Conservation (phyloP, 129 eudicot species). For the Lactuca saligna region DNA sequence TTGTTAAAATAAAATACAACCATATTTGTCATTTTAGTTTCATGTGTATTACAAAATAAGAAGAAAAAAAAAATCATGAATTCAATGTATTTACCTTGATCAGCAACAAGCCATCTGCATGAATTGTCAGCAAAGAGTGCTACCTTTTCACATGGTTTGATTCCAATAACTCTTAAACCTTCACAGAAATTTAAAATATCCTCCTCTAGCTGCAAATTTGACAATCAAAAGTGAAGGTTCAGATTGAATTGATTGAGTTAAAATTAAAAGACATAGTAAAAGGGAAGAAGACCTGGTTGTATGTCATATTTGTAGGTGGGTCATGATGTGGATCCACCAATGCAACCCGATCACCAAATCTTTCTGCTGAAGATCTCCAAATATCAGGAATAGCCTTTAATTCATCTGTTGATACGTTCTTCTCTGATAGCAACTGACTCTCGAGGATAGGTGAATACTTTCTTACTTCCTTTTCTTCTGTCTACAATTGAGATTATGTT, state of each 20-base stretch:
- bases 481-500: constrained; percentile 37
- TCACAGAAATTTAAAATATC: constrained; percentile 78
- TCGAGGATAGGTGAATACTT: constrained; percentile 83
- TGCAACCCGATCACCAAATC: constrained; percentile 79
- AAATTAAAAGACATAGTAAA: not conserved
- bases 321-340: constrained; percentile 87
- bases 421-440: constrained; percentile 39
- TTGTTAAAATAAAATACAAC: not conserved
- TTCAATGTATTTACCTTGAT: constrained; percentile 61
- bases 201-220: constrained; percentile 73
- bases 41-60: not conserved
- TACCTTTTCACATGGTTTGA: constrained; percentile 77
- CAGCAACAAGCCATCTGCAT: constrained; percentile 91
- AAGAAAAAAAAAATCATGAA: constrained; percentile 8
- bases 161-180: constrained; percentile 86
- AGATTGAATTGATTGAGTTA: not conserved
- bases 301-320: constrained; percentile 87
- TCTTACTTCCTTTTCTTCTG: constrained; percentile 53
- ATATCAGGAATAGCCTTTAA: constrained; percentile 86
- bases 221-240: not conserved
- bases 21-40: too few relatives aligned
- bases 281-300: constrained; percentile 59
- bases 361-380: constrained; percentile 86
- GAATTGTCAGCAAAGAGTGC: constrained; percentile 98
- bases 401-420: constrained; percentile 40